A percentile compares a stretch with the other conserved stretches of the same genome.
Conservation (phyloP, 345 rosid species). For the Hypericum perforatum region DNA sequence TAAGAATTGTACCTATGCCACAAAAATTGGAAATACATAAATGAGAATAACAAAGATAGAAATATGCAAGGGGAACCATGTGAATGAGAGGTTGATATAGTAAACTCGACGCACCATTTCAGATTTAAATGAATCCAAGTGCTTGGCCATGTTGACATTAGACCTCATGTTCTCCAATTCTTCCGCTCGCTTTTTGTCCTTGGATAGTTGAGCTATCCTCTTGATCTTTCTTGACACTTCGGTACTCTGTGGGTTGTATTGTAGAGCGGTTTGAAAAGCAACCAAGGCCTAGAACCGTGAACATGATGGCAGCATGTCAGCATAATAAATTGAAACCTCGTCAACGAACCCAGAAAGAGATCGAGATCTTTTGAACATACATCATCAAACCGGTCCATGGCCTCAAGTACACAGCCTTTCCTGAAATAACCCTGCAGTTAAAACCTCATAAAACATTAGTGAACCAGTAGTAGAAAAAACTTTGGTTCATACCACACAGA, state of each 20-base stretch:
- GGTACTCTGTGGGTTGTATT: conserved; percentile 68
- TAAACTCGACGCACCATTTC: conserved; percentile 32
- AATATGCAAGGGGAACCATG: no score
- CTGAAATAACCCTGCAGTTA: conserved; percentile 74
- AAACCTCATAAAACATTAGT: background rate
- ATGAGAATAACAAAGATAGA: no score
- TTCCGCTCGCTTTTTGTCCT: conserved; percentile 71
- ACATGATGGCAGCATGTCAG: conserved; percentile 1
- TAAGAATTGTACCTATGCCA: no score
- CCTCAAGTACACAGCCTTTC: conserved; percentile 91
- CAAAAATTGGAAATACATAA: no score
- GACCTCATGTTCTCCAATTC: conserved; percentile 77
- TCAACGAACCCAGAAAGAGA: background rate
- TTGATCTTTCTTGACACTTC: conserved; percentile 86
- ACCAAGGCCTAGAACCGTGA: conserved; percentile 48
- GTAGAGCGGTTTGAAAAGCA: conserved; percentile 67
- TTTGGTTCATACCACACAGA: conserved; percentile 7
- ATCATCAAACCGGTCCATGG: conserved; percentile 86
- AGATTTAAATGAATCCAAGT: conserved; percentile 50
- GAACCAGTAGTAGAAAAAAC: no score
- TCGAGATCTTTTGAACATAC: conserved; percentile 25
- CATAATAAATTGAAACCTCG: background rate
- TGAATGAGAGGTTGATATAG: no score
- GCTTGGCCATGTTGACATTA: conserved; percentile 66
- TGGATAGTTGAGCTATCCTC: conserved; percentile 56